A percentile compares a stretch with the other conserved stretches of the same genome.
phyloP scores from a whole-genome alignment of 768 basidiomycete species.

The Pisolithus microcarpus region DNA sequence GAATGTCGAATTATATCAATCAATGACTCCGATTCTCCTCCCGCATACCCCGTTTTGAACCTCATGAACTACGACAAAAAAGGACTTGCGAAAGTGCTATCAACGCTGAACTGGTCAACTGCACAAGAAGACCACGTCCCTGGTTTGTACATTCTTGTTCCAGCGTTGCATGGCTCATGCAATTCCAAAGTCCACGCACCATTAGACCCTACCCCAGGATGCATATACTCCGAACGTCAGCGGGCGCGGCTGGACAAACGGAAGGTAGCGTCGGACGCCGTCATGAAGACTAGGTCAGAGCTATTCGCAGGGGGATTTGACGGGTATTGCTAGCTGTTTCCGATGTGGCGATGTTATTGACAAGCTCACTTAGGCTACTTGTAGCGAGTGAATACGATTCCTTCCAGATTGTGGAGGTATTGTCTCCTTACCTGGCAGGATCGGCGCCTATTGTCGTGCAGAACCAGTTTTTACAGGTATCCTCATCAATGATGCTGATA shows the following conservation, averaged over 20 bases:
- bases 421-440: slow-evolving; percentile 74
- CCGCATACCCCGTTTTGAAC: slow-evolving; percentile 75
- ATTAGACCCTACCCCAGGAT: slow-evolving; percentile 48
- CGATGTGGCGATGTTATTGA: slow-evolving; percentile 1
- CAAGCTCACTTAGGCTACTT: slow-evolving; percentile 47
- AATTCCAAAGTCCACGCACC: slow-evolving; percentile 46
- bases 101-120: slow-evolving; percentile 86
- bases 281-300: slow-evolving; percentile 66
- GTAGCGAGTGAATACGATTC: slow-evolving; percentile 84
- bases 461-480: slow-evolving; percentile 71
- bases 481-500: neutral
- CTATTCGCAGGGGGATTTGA: slow-evolving; percentile 86
- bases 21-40: slow-evolving; percentile 86
- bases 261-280: slow-evolving; percentile 55
- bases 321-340: slow-evolving; percentile 38
- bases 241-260: slow-evolving; percentile 69
- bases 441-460: slow-evolving; percentile 85
- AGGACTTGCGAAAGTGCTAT: slow-evolving; percentile 44
- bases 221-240: slow-evolving; percentile 66
- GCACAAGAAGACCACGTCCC: slow-evolving; percentile 71
- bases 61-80: slow-evolving; percentile 80
- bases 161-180: slow-evolving; percentile 2
- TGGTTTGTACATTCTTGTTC: slow-evolving; percentile 31
- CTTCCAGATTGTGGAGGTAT: slow-evolving; percentile 64
- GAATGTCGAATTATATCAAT: slow-evolving; percentile 77